Conservation (phyloP, 2,329 filamentous ascomycete species). For the Colletotrichum tropicale region DNA sequence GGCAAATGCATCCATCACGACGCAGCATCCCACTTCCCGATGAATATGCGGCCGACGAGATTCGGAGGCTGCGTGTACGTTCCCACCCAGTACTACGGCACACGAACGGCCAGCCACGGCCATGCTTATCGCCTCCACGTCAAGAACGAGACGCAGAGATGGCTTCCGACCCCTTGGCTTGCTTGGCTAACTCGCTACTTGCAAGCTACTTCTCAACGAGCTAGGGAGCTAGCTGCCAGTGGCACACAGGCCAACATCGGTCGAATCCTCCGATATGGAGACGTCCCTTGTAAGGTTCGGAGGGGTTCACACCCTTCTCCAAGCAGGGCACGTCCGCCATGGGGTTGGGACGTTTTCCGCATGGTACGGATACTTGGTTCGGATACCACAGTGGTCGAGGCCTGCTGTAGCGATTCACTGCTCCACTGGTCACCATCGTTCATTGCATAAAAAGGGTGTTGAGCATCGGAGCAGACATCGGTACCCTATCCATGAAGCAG, state of each 20-base stretch:
- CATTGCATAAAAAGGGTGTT: neutral
- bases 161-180: slow-evolving; percentile 1
- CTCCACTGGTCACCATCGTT: neutral
- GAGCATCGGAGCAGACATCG: neutral
- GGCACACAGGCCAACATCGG: slow-evolving; percentile 1
- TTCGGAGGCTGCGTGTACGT: neutral
- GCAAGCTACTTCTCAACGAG: neutral
- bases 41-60: neutral
- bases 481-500: neutral
- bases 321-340: slow-evolving; percentile 3
- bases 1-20: slow-evolving; percentile 4
- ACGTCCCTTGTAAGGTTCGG: neutral
- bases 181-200: neutral
- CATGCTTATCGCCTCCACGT: neutral
- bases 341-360: slow-evolving; percentile 12
- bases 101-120: neutral
- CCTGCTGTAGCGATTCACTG: neutral
- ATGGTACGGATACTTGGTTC: neutral
- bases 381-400: neutral
- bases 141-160: neutral
- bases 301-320: neutral
- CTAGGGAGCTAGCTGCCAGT: neutral
- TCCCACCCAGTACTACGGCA: neutral
- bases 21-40: slow-evolving; percentile 12
- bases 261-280: slow-evolving; percentile 1